A percentile compares a stretch with the other conserved stretches of the same genome.
Conservation (phyloP, 202 grass and related monocot species). For the Carex sylvatica region DNA sequence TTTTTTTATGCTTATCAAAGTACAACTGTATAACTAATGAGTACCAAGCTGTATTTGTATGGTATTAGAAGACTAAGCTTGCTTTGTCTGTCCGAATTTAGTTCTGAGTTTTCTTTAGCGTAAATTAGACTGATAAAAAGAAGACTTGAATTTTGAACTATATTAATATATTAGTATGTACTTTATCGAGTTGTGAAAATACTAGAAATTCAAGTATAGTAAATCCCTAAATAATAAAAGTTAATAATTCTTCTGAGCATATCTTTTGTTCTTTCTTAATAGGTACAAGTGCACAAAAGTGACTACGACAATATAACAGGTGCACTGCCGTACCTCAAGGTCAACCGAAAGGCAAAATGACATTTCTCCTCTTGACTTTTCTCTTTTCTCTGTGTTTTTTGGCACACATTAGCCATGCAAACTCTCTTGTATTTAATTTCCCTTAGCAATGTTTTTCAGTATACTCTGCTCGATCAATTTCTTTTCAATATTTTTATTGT, state of each 20-base stretch:
- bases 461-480: conserved; percentile 14
- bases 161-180: not conserved
- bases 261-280: conserved; percentile 29
- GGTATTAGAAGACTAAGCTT: not conserved
- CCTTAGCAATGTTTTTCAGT: not conserved
- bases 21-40: not conserved
- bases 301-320: conserved; percentile 81
- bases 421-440: not conserved
- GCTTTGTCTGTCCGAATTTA: not conserved
- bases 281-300: conserved; percentile 76
- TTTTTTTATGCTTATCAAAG: conserved; percentile 3
- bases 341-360: conserved; percentile 71
- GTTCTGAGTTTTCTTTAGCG: not conserved
- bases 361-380: conserved; percentile 16
- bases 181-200: not conserved
- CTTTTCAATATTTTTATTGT: not conserved
- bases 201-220: not conserved
- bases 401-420: not conserved
- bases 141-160: not conserved
- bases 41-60: not conserved
- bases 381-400: conserved; percentile 30
- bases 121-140: not conserved
- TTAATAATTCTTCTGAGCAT: conserved; percentile 1
- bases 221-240: not conserved
- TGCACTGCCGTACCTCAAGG: conserved; percentile 84